Evolutionary conservation across 1,284 basidiomycete genomes (phyloP), one percentile per base, ranked within the genome.

Genomic region (Puccinia polysora): DNA sequence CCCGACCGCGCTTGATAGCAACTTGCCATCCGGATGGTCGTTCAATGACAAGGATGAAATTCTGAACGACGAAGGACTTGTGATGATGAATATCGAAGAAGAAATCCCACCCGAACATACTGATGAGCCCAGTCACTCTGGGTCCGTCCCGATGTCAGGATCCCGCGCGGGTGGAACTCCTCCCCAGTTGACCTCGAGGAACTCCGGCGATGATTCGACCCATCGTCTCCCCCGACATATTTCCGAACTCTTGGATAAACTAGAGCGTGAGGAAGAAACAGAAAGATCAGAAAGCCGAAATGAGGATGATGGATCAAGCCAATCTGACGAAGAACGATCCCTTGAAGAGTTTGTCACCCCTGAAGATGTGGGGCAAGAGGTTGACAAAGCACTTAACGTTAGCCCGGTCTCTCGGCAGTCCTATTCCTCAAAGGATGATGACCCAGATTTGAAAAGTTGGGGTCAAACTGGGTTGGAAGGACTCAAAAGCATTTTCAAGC

Each of bases 241-340:
- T 32, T 34, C n/a, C 25, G 32, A 53, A 28, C 1, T 71, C 7
- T 36, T 71, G n/a, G 58, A 71, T 53, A 15, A 52, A 62, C 25
- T 71, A 45, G 69, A 71, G 43, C 25, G 52, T n/a, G 68, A 71
- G 52, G 68, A 69, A 69, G 40, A 58, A 58, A 18, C 32, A 2
- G 43, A 59, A n/a, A n/a, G n/a, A 50, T 23, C 6, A 8, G 36
- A 60, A 20, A 56, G 47, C 30, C 23, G 5, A 38, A 0, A 43
- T 49, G 8, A 58, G 45, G 43, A 60, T 12, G 30, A 38, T 18
- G 18, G 43, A 28, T 25, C 25, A 40, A 52, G 18, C 25, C 28
- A 69, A 60, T 34, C 25, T n/a, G 36, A 40, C n/a, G 50, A 65
- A 23, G 63, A 52, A 36, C 18, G 14, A 0, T 34, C 25, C 15